Conservation (phyloP, 192 early-diverging fungal species). For the Linderina pennispora region DNA sequence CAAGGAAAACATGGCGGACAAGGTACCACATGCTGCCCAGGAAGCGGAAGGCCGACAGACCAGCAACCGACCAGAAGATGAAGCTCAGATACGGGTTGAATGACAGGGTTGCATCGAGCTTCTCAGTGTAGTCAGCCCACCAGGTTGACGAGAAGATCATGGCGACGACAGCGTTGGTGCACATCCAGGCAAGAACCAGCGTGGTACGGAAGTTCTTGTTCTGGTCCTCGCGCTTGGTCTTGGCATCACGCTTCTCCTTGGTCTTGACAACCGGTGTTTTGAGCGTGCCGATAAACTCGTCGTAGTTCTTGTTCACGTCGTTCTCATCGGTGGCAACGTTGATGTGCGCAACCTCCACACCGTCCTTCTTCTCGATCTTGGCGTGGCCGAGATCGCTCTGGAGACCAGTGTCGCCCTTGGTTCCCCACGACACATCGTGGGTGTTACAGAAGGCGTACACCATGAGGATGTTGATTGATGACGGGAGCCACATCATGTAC, state of each 20-base stretch:
- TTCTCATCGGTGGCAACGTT: conserved; percentile 66
- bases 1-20: conserved; percentile 44
- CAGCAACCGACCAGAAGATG: conserved; percentile 83
- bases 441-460: conserved; percentile 93
- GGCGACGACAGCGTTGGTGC: conserved; percentile 71
- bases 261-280: conserved; percentile 17
- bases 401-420: conserved; percentile 78
- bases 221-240: conserved; percentile 86
- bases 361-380: conserved; percentile 64
- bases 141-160: conserved; percentile 59
- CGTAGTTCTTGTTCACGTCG: conserved; percentile 81
- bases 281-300: conserved; percentile 64
- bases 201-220: conserved; percentile 83
- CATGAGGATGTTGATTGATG: conserved; percentile 88
- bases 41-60: conserved; percentile 66
- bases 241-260: conserved; percentile 54
- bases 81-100: conserved; percentile 75
- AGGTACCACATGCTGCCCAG: conserved; percentile 70
- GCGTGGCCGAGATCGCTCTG: conserved; percentile 70
- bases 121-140: conserved; percentile 33
- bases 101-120: conserved; percentile 30
- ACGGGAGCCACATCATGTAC: conserved; percentile 82
- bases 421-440: conserved; percentile 95
- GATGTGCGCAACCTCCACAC: conserved; percentile 65
- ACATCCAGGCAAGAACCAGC: conserved; percentile 81